phyloP scores from a whole-genome alignment of 73 alveolate species.

The Symbiodinium pilosum region DNA sequence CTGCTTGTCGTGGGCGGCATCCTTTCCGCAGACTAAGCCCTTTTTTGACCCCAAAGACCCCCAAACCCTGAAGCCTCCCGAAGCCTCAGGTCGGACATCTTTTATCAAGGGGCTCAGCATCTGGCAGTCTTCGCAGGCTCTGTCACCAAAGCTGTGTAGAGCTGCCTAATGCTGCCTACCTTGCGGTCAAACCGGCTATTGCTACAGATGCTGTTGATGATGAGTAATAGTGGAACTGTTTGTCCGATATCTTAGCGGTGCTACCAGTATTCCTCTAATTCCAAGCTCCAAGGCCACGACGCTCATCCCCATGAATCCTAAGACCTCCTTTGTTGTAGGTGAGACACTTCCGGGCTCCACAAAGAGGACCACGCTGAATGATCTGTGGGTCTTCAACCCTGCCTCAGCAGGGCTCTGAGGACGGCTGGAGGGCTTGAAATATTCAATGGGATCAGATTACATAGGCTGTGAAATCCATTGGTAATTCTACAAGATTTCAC shows the following conservation, averaged over 20 bases:
- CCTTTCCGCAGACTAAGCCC: too few species aligned
- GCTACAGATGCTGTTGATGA: too few species aligned
- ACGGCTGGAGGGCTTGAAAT: too few species aligned
- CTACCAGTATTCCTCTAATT: not conserved
- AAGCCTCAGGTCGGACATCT: conserved; percentile 32
- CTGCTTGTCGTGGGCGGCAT: too few species aligned
- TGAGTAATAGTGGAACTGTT: not conserved
- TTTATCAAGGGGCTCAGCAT: not conserved
- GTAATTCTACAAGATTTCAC: not conserved
- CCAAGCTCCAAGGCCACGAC: not conserved
- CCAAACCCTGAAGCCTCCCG: too few species aligned
- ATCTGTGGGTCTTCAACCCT: conserved; percentile 66
- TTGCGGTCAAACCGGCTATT: too few species aligned
- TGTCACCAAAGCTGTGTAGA: too few species aligned
- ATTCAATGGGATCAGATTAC: too few species aligned
- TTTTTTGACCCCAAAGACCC: too few species aligned
- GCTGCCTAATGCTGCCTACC: too few species aligned
- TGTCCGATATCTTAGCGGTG: not conserved
- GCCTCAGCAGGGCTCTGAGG: not conserved
- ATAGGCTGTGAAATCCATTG: too few species aligned
- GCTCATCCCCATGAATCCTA: not conserved
- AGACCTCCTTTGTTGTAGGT: not conserved
- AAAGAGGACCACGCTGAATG: conserved; percentile 66
- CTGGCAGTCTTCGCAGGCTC: conserved; percentile 67
- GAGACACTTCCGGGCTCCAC: conserved; percentile 73